A percentile compares a stretch with the other conserved stretches of the same genome.
Evolutionary conservation across 306 rosid species (phyloP).

Genomic region (Dalbergia cochinchinensis): DNA sequence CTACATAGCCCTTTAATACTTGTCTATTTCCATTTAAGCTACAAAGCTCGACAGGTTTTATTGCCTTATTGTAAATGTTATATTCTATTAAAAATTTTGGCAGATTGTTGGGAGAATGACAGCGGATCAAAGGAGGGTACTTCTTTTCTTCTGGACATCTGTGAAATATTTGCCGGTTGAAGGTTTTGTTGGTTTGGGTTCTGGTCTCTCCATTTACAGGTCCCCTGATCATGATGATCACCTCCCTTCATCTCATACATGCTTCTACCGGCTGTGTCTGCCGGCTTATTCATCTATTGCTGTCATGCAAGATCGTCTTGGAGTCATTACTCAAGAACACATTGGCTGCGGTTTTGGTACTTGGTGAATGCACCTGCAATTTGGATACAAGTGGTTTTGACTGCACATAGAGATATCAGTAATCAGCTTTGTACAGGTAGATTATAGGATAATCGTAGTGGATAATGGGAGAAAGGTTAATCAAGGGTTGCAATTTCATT

Average conservation of each 20-base stretch:
- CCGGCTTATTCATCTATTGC: conserved; percentile 76
- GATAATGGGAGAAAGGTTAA: conserved; percentile 50
- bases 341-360: conserved; percentile 81
- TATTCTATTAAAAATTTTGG: conserved; percentile 58
- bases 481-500: conserved; percentile 57
- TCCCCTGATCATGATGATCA: conserved; percentile 62
- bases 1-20: background rate
- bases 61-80: conserved; percentile 9
- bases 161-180: conserved; percentile 87
- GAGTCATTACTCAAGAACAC: conserved; percentile 86
- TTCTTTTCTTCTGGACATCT: conserved; percentile 93
- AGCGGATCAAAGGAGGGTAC: conserved; percentile 80
- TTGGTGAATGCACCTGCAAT: conserved; percentile 53
- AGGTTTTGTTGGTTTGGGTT: conserved; percentile 84
- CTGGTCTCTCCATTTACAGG: conserved; percentile 74
- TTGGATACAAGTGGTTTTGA: conserved; percentile 53
- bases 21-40: conserved; percentile 29
- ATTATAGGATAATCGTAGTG: conserved; percentile 55
- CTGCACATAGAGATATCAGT: conserved; percentile 66
- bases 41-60: conserved; percentile 4
- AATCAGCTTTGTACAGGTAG: conserved; percentile 69
- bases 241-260: conserved; percentile 91
- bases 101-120: conserved; percentile 87
- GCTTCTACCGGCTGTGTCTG: conserved; percentile 85
- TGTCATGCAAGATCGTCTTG: conserved; percentile 70